These are phyloP conservation scores for Zygnema cylindricum DNA, from an alignment of 139 green algal species.

Conservation along the genomic window DNA sequence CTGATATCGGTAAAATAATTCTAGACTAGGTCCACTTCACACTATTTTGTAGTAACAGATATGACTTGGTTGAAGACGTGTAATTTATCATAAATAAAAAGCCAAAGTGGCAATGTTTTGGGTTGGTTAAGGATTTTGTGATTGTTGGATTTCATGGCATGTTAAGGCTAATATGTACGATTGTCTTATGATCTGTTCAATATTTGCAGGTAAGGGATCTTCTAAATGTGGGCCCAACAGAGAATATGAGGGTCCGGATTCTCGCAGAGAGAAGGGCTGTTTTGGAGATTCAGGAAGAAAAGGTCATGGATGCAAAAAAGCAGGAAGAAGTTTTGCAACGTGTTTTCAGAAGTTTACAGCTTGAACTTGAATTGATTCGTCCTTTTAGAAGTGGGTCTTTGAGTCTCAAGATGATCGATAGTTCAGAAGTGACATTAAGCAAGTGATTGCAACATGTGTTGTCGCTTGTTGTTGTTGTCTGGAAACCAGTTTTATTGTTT, in stretches of 20 bases:
- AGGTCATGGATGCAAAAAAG: not conserved
- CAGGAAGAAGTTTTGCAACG: not conserved
- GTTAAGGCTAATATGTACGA: no score
- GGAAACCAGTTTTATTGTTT: no score
- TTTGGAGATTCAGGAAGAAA: slow-evolving; percentile 8
- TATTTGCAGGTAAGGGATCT: slow-evolving; percentile 10
- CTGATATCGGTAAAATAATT: no score
- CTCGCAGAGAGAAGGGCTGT: not conserved
- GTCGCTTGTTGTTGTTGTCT: no score
- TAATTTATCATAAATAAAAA: not conserved
- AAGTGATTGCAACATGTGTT: no score
- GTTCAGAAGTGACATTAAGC: no score
- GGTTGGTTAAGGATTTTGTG: no score
- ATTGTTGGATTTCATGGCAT: no score
- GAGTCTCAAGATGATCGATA: not conserved
- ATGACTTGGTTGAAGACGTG: not conserved
- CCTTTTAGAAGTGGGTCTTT: slow-evolving; percentile 16
- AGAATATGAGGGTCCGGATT: slow-evolving; percentile 40
- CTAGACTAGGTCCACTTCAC: not conserved
- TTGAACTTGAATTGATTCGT: not conserved
- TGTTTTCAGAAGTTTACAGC: not conserved
- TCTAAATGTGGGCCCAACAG: not conserved
- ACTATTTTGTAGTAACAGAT: not conserved
- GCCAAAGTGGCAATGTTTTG: no score
- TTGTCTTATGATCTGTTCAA: not conserved